Base-by-base conservation (phyloP, 495 filamentous ascomycete species). In the Penicillium coprophilum region DNA sequence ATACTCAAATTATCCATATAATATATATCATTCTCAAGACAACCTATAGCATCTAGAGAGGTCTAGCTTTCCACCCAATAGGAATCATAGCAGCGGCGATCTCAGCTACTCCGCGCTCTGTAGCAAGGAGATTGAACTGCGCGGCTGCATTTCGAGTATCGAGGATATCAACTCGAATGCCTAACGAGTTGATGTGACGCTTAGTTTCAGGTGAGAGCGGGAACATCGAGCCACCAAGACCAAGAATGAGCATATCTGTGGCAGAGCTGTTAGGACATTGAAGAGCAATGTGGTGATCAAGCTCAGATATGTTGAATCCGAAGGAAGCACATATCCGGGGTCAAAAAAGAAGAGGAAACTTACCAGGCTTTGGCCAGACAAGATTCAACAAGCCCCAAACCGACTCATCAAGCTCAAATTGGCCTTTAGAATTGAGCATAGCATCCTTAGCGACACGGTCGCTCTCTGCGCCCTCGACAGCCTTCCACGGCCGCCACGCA, bases 91-190 rank as follows among this genome's bases (percentile, higher is more conserved):
- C 94, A 10, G 91, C 94, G 31, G 91, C 94, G 47, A 97, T 85
- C 69, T 89, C 84, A 19, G 77, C 72, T 11, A 92, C 83, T 21
- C 90, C 88, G 46, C 91, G 77, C 76, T 96, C 91, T 44, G 90
- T 95, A 40, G 88, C 90, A 45, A 96, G 74, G 61, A 96, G 61
- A 67, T 96, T 96, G 64, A 89, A 96, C 76, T 92, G 91, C 51
- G 91, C 87, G 17, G 92, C 92, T 20, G 94, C 94, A 75, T 97
- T 97, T 55, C 91, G 77, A 34, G 94, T 99, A 77, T 97, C 94
- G 69, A 90, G 82, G 12, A 97, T 81, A 63, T 99, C 94, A 27
- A 97, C 76, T 56, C 90, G 80, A 55, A 99, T 87, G 0, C 94
- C 94, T 53, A 97, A 59, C 21, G 80, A 80, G 62, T 85, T 87